These are phyloP conservation scores for Phytophthora pseudosyringae DNA, from an alignment of 352 stramenopile species.

Conservation along the genomic window DNA sequence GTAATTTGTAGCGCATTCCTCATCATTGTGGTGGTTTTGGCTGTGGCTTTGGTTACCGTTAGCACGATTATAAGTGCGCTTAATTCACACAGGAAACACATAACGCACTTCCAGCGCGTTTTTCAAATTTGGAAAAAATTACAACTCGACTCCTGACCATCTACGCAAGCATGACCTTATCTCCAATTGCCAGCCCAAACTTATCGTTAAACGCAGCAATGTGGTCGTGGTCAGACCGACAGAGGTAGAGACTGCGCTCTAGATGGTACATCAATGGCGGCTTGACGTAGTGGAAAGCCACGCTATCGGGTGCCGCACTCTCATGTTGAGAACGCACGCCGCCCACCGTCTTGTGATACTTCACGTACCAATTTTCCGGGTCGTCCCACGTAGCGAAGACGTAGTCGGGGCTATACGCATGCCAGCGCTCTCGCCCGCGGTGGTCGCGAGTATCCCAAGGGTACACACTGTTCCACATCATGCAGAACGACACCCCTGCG, in stretches of 20 bases:
- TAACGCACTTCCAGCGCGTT: too few relatives aligned
- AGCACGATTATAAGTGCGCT: too few relatives aligned
- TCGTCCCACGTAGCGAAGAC: constrained; percentile 47
- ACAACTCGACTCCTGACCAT: too few relatives aligned
- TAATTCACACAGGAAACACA: too few relatives aligned
- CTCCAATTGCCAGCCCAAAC: constrained; percentile 50
- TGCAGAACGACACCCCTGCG: constrained; percentile 76
- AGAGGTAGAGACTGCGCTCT: constrained; percentile 72
- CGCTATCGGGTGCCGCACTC: constrained; percentile 60
- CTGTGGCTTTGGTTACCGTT: too few relatives aligned
- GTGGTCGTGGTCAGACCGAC: constrained; percentile 49
- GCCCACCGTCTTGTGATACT: constrained; percentile 68
- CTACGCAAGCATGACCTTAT: constrained; percentile 32
- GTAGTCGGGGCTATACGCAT: constrained; percentile 56
- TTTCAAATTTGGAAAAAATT: too few relatives aligned
- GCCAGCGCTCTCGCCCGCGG: constrained; percentile 72
- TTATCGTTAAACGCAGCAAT: constrained; percentile 56
- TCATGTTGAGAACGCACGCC: constrained; percentile 50
- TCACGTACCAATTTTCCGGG: constrained; percentile 60
- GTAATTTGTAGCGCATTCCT: too few relatives aligned
- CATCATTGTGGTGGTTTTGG: too few relatives aligned
- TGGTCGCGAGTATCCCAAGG: constrained; percentile 78
- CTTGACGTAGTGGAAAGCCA: constrained; percentile 78
- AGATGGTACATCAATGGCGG: constrained; percentile 75
- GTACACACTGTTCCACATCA: constrained; percentile 77